These are phyloP conservation scores for Tolypocladium capitatum DNA, from an alignment of 2,329 filamentous ascomycete genomes.

Conservation along the genomic window DNA sequence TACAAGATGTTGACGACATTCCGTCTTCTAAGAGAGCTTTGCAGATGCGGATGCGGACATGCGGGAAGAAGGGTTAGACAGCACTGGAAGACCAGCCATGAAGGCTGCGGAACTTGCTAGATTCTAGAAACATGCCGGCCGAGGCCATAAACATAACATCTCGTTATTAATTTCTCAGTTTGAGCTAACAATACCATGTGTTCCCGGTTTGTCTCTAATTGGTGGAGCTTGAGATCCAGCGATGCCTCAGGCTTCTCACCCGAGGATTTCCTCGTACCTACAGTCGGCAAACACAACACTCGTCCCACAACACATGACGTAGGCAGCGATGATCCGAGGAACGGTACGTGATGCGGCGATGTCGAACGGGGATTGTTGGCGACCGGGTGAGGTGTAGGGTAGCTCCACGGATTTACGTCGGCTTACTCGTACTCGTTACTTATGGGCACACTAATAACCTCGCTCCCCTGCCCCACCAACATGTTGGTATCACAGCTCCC, in stretches of 20 bases:
- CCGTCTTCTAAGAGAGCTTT: neutral
- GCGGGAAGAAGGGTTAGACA: neutral
- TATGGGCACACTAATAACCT: neutral
- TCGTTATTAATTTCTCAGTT: neutral
- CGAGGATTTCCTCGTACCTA: too few relatives aligned
- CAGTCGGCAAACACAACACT: too few relatives aligned
- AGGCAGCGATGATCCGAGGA: neutral
- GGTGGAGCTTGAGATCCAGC: too few relatives aligned
- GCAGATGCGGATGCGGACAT: too few relatives aligned
- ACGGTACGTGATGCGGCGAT: neutral
- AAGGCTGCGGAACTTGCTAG: neutral
- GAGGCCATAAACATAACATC: neutral
- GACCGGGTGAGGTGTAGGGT: neutral
- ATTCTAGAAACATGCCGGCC: neutral
- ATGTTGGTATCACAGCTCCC: neutral
- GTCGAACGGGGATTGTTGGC: neutral
- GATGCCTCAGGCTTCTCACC: too few relatives aligned
- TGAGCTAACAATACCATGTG: too few relatives aligned
- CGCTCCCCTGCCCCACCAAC: constrained; percentile 1
- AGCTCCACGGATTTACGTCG: neutral
- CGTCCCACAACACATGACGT: too few relatives aligned
- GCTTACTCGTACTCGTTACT: neutral
- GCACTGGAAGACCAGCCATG: neutral
- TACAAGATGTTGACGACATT: neutral
- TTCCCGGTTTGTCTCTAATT: too few relatives aligned